A percentile compares a stretch with the other conserved stretches of the same genome.
Evolutionary conservation across 352 stramenopile genomes (phyloP).

Genomic region (Poterioochromonas sp.): DNA sequence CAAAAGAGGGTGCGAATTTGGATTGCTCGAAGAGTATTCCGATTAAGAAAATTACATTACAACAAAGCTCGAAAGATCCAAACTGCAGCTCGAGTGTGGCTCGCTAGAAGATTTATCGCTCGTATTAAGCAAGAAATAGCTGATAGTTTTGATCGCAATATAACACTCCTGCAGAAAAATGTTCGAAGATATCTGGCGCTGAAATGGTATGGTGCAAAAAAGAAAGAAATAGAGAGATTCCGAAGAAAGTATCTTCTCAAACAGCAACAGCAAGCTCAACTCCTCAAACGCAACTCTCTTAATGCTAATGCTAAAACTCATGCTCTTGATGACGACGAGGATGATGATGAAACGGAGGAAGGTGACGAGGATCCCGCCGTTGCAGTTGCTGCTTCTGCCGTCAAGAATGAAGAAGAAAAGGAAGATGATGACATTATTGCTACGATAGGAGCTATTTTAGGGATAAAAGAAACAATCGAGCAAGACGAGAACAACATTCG

Average conservation of each 20-base stretch:
- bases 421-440: background rate
- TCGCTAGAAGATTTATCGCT: background rate
- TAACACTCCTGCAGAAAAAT: slow-evolving; percentile 32
- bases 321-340: slow-evolving; percentile 1
- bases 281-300: background rate
- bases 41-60: background rate
- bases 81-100: slow-evolving; percentile 1
- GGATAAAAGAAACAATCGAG: slow-evolving; percentile 7
- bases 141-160: background rate
- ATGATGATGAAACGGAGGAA: background rate
- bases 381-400: no score
- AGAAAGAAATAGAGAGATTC: background rate
- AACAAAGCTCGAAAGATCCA: slow-evolving; percentile 14
- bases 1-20: slow-evolving; percentile 33
- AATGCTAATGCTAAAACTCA: no score
- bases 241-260: background rate
- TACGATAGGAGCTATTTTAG: background rate
- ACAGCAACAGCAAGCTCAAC: background rate
- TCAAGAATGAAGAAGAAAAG: background rate
- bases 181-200: background rate
- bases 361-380: no score
- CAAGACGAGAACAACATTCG: background rate
- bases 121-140: slow-evolving; percentile 3
- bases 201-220: background rate
- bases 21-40: slow-evolving; percentile 19